Base-by-base conservation (phyloP, 371 early-diverging fungal genomes). In the Lichtheimia hyalospora region DNA sequence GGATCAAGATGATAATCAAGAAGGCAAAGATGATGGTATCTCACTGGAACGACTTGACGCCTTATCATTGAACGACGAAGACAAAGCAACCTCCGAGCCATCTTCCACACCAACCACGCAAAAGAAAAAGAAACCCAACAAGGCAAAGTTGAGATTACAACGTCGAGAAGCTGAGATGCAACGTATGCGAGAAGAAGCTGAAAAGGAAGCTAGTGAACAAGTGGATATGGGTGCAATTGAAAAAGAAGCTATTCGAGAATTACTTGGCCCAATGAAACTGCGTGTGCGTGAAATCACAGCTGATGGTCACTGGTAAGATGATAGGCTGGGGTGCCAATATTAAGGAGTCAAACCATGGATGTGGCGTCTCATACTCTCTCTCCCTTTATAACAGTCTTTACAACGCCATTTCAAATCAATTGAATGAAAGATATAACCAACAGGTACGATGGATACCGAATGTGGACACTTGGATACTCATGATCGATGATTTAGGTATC, bases 401-500 rank as follows among this genome's bases (percentile, higher is more conserved):
- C 75, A 93, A 92, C 69, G 92, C 97, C 7, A 70, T 96, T 64
- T 84, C 91, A 2, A 88, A 95, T 74, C 96, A 96, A 69, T 63
- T 95, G 5, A 65, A 57, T 28, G 59, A 66, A 39, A 74, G 79
- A 64, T 82, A 90, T 63, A 64, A 78, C 20, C 70, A 75, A 46
- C 23, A 73, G 54, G 82, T 80, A 67, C 8, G 10, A 5, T 21
- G 53, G 18, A 8, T 67, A 21, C 6, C 10, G 10, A 2, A 8
- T 34, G 2, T 0, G n/a, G n/a, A 8, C 34, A 34, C 6, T 34
- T 4, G 34, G 10, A 34, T 34, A 34, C 34, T 34, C 10, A 34
- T 34, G 10, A 14, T 16, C n/a, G 46, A n/a, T 46, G 4, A 18
- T n/a, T 44, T 49, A 75, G 80, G 67, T 56, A 24, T 53, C 62